phyloP scores from a whole-genome alignment of 345 rosid genomes.

The Hibiscus trionum region DNA sequence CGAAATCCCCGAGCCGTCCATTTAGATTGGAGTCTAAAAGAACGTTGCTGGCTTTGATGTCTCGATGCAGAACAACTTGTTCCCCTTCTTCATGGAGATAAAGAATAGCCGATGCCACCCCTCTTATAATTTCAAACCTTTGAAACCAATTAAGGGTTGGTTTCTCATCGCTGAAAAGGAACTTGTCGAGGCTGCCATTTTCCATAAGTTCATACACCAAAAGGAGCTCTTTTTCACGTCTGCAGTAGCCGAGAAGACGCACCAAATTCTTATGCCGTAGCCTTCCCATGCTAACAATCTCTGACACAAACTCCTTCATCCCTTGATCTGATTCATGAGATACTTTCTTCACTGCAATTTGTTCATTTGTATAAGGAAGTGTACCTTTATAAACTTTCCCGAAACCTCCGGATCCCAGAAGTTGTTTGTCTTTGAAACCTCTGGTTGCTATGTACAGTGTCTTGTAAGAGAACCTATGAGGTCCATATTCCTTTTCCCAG shows the following conservation, averaged over 20 bases:
- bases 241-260: constrained; percentile 40
- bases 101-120: constrained; percentile 37
- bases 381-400: constrained; percentile 41
- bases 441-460: constrained; percentile 34
- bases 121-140: constrained; percentile 30
- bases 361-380: constrained; percentile 13
- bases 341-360: constrained; percentile 44
- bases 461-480: constrained; percentile 33
- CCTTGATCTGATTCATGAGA: constrained; percentile 31
- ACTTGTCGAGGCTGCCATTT: constrained; percentile 39
- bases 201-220: constrained; percentile 44
- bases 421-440: constrained; percentile 31
- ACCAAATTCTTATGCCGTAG: constrained; percentile 45
- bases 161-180: constrained; percentile 18
- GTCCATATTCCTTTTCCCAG: constrained; percentile 45
- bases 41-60: constrained; percentile 44
- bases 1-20: constrained; percentile 25
- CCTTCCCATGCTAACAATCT: constrained; percentile 39
- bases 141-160: constrained; percentile 34
- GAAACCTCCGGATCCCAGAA: constrained; percentile 42
- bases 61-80: constrained; percentile 47
- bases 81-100: constrained; percentile 51
- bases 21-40: constrained; percentile 24
- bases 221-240: constrained; percentile 34
- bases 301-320: constrained; percentile 44